Conservation (phyloP, 495 filamentous ascomycete genomes). For the Xylaria scruposa region DNA sequence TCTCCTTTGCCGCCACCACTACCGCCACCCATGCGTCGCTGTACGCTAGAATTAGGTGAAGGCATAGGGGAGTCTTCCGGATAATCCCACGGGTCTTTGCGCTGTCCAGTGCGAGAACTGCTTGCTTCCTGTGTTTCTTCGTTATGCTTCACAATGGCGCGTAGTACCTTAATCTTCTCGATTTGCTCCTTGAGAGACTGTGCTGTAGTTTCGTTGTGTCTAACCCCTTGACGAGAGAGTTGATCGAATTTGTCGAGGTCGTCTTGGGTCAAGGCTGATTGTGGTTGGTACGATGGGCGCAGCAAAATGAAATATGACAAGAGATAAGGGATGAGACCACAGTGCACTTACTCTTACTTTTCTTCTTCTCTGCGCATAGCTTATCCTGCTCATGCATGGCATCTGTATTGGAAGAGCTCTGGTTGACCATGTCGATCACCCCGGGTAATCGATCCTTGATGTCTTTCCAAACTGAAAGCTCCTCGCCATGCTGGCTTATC, state of each 20-base stretch:
- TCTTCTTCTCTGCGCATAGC: constrained; percentile 50
- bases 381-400: constrained; percentile 52
- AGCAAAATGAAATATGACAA: constrained; percentile 14
- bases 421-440: constrained; percentile 49
- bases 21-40: constrained; percentile 44
- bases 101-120: constrained; percentile 41
- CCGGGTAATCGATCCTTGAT: constrained; percentile 51
- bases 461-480: constrained; percentile 53
- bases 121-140: constrained; percentile 65
- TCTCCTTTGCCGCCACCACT: constrained; percentile 40
- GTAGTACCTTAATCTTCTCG: constrained; percentile 53
- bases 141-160: constrained; percentile 59
- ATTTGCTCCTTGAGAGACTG: constrained; percentile 47
- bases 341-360: constrained; percentile 34
- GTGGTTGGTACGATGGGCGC: constrained; percentile 10
- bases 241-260: constrained; percentile 49
- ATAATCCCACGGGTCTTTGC: constrained; percentile 65
- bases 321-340: background rate
- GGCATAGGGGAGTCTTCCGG: constrained; percentile 74
- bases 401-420: constrained; percentile 47
- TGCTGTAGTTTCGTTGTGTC: constrained; percentile 45
- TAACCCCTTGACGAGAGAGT: constrained; percentile 51
- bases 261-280: constrained; percentile 31
- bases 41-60: constrained; percentile 58
- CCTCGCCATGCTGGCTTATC: constrained; percentile 53